These are phyloP conservation scores for Cyberlindnera lachancei DNA, from an alignment of 805 yeast species.

Conservation along the genomic window DNA sequence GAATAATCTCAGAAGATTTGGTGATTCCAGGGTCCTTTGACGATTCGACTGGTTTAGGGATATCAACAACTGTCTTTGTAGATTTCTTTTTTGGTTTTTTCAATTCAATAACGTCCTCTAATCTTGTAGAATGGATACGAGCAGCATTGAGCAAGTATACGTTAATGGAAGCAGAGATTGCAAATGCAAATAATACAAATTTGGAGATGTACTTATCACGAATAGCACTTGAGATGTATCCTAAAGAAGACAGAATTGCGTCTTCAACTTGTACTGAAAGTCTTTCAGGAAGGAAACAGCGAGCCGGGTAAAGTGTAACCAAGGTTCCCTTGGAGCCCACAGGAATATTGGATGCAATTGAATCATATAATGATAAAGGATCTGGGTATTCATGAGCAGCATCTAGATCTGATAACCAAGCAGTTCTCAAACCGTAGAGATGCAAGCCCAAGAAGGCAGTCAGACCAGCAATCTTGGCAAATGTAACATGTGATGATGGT, in stretches of 20 bases:
- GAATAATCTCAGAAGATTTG: slow-evolving; percentile 21
- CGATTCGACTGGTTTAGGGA: slow-evolving; percentile 12
- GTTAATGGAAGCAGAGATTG: slow-evolving; percentile 72
- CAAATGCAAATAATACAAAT: slow-evolving; percentile 61
- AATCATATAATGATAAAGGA: slow-evolving; percentile 17
- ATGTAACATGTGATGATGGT: slow-evolving; percentile 36
- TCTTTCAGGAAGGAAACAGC: slow-evolving; percentile 51
- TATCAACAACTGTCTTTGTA: slow-evolving; percentile 26
- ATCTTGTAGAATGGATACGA: slow-evolving; percentile 47
- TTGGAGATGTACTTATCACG: slow-evolving; percentile 78
- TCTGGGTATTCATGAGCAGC: slow-evolving; percentile 19
- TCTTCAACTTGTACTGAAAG: slow-evolving; percentile 57
- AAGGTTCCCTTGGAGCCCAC: slow-evolving; percentile 42
- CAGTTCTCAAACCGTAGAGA: slow-evolving; percentile 59
- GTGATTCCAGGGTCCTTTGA: slow-evolving; percentile 11
- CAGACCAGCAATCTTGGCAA: slow-evolving; percentile 54
- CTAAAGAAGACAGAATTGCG: slow-evolving; percentile 40
- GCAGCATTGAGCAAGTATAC: slow-evolving; percentile 82
- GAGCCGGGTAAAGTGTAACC: slow-evolving; percentile 51
- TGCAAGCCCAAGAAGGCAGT: slow-evolving; percentile 56
- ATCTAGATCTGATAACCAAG: slow-evolving; percentile 56
- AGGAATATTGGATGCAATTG: slow-evolving; percentile 20
- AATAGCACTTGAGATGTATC: slow-evolving; percentile 57
- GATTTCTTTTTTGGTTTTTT: slow-evolving; percentile 22
- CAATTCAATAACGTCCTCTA: slow-evolving; percentile 16